Percentiles rank a stretch among this genome's conserved stretches.
These are phyloP conservation scores for Fraxinus albicans DNA, from an alignment of 305 asterid genomes.

Conservation along the genomic window DNA sequence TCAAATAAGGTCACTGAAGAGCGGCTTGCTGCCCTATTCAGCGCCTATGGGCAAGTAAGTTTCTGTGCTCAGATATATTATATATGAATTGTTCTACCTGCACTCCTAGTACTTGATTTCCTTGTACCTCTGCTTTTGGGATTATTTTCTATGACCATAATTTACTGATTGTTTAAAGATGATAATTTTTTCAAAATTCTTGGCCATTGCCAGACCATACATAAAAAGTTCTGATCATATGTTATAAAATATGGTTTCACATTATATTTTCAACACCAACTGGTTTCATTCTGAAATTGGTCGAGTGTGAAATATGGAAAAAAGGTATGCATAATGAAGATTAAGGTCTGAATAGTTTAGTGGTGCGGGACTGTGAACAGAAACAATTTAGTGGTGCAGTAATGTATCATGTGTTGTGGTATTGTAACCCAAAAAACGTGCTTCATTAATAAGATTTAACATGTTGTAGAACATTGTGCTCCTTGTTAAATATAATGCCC, in stretches of 20 bases:
- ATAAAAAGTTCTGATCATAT: not conserved
- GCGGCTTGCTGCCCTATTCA: conserved; percentile 82
- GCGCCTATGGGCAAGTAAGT: conserved; percentile 87
- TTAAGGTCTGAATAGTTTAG: not conserved
- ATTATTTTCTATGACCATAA: not conserved
- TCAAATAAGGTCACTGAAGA: conserved; percentile 73
- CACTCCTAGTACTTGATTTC: not conserved
- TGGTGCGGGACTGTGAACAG: not conserved
- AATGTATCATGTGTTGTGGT: not conserved
- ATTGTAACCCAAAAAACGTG: not conserved
- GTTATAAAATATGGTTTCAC: not conserved
- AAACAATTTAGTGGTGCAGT: not conserved
- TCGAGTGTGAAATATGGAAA: not conserved
- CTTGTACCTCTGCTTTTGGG: not conserved
- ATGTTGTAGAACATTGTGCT: not conserved
- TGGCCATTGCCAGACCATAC: not conserved
- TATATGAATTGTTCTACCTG: conserved; percentile 18
- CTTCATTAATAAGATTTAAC: not conserved
- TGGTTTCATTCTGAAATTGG: not conserved
- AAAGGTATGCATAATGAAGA: not conserved
- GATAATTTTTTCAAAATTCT: not conserved
- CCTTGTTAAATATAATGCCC: not conserved
- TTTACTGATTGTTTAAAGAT: not conserved
- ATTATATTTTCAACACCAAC: not conserved
- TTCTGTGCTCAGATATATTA: conserved; percentile 8